Base-by-base conservation (phyloP, 1,284 basidiomycete species). In the Ceratobasidium sp. region DNA sequence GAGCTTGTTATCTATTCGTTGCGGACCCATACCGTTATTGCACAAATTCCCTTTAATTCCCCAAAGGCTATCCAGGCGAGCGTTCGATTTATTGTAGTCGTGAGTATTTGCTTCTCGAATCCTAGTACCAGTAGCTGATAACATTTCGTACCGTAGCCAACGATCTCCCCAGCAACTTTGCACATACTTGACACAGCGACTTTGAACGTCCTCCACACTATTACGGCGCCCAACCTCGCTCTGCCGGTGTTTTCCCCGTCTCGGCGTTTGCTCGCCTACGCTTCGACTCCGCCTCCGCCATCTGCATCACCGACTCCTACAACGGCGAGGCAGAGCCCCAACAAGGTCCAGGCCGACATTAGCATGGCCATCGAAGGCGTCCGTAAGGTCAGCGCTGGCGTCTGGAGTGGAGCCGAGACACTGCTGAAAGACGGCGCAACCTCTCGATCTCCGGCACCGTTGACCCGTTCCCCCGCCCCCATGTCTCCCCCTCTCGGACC, bases 1-100 rank as follows among this genome's bases (percentile, higher is more conserved):
- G n/a, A n/a, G n/a, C n/a, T n/a, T n/a, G 78, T 89, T 81, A 83
- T 91, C 76, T 93, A 92, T 84, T 92, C 91, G 11, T 82, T 93
- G 75, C 83, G 83, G 46, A 85, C 85, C 34, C 90, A 92, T 80
- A 82, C 86, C 67, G 82, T 90, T 68, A 83, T 91, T 80, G 88
- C 88, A 83, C 85, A 83, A 51, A 78, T 90, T 25, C 81, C 84
- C 68, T 86, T 78, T 46, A 66, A 61, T 52, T 57, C 64, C 0
- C 68, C 73, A 11, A 44, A 62, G n/a, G 40, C 77, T 8, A 88
- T 92, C 82, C 83, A 85, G 79, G 85, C 89, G 64, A 88, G 86
- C 79, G 81, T 82, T 66, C 82, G 86, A 78, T 88, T 89, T 80
- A 86, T 90, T 81, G 85, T 89, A 78, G 84, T 93, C 80, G 92